Evolutionary conservation across 345 rosid species (phyloP), one percentile per base, ranked within the genome.

Genomic region (Citropsis articulata): DNA sequence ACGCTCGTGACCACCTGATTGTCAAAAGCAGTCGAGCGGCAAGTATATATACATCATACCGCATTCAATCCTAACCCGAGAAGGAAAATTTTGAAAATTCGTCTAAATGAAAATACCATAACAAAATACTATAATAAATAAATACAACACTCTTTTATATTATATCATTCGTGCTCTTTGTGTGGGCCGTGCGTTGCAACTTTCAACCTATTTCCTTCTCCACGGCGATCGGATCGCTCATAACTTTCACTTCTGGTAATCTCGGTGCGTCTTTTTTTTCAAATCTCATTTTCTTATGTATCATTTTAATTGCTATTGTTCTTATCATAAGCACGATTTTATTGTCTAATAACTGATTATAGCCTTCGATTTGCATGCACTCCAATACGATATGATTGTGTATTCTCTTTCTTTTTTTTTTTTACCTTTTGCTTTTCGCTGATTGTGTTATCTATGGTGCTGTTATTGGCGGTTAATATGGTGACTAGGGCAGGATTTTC

Each of bases 401-500:
- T 13, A 13, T 45, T 0, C 0, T 45, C 14, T 13, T 45, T 45
- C 1, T 10, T 45, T 42, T 9, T 42, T 8, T 9, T 38, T 38
- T 38, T 38, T 36, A 1, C 42, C 56, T 53, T 27, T 53, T n/a
- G 53, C 2, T 28, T 4, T 33, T 45, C 21, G 7, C 2, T 3
- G 6, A 42, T 45, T 63, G 16, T 13, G 62, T 36, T 14, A n/a
- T 13, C 6, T 12, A 22, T 30, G 28, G 22, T 2, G 9, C 7
- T 76, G 35, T 31, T 62, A 50, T 65, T 65, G 21, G 62, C 31
- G 66, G 27, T 50, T 55, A 9, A 16, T 75, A 64, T 48, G 78
- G 27, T 40, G 57, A 45, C 65, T 30, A 9, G 62, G 56, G 83
- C 79, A 63, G 78, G 31, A 7, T 71, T 71, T 45, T 45, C 38